These are phyloP conservation scores for Kazachstania kunashirensis DNA, from an alignment of 805 yeast species.

Conservation along the genomic window DNA sequence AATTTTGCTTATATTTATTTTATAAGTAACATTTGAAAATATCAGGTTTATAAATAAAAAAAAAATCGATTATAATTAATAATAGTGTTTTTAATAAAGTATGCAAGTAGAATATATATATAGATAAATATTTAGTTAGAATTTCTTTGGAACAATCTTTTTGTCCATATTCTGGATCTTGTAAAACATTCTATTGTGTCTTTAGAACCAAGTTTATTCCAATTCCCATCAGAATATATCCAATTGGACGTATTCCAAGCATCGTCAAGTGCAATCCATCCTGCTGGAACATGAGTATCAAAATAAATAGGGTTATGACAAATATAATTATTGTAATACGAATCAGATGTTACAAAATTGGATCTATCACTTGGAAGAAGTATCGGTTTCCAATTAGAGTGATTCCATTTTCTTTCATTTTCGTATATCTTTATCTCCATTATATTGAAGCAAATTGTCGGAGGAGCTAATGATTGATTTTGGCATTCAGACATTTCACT, in stretches of 20 bases:
- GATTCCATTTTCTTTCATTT: constrained; percentile 26
- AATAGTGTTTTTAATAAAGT: too few relatives aligned
- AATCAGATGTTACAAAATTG: not conserved
- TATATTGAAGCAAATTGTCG: constrained; percentile 5
- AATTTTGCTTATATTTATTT: too few relatives aligned
- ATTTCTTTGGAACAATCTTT: constrained; percentile 12
- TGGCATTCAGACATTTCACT: not conserved
- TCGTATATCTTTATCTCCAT: constrained; percentile 20
- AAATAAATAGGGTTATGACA: constrained; percentile 5
- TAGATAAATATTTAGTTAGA: too few relatives aligned
- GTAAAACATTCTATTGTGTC: constrained; percentile 24
- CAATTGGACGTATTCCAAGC: constrained; percentile 21
- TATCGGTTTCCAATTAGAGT: constrained; percentile 16
- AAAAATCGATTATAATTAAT: too few relatives aligned
- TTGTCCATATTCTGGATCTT: constrained; percentile 20
- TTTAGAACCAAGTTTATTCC: constrained; percentile 17
- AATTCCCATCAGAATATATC: constrained; percentile 21
- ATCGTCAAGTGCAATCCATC: constrained; percentile 25
- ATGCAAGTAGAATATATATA: too few relatives aligned
- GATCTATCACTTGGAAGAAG: constrained; percentile 21
- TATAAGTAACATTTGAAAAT: too few relatives aligned
- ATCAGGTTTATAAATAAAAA: too few relatives aligned
- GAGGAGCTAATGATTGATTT: not conserved
- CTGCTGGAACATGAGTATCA: constrained; percentile 9
- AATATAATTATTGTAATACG: not conserved